A percentile compares a stretch with the other conserved stretches of the same genome.
phyloP scores from a whole-genome alignment of 2,329 filamentous ascomycete species.

The Fusarium avenaceum region DNA sequence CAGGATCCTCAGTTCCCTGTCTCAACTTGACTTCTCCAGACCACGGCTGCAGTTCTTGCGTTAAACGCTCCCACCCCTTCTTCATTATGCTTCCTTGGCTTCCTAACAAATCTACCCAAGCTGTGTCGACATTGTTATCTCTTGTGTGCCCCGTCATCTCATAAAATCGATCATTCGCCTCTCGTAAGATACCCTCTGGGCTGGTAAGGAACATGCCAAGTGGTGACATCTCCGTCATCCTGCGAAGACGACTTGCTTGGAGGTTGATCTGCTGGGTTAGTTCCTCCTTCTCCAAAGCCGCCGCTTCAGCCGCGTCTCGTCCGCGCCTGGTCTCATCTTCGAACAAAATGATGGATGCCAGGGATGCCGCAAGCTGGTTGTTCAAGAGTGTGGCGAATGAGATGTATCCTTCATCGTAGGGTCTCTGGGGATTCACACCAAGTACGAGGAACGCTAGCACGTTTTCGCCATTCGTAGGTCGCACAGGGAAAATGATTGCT shows the following conservation, averaged over 20 bases:
- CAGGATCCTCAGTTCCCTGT: constrained; percentile 33
- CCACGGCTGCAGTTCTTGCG: constrained; percentile 53
- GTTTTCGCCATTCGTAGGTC: constrained; percentile 72
- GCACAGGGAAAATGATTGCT: constrained; percentile 76
- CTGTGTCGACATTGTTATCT: constrained; percentile 56
- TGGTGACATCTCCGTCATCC: constrained; percentile 56
- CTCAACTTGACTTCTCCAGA: constrained; percentile 60
- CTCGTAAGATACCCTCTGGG: constrained; percentile 57
- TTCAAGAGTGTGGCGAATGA: constrained; percentile 65
- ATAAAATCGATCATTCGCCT: constrained; percentile 63
- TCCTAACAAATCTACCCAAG: constrained; percentile 59
- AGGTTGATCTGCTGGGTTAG: constrained; percentile 54
- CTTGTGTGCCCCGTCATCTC: constrained; percentile 60
- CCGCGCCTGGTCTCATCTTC: constrained; percentile 73
- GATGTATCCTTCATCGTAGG: constrained; percentile 77
- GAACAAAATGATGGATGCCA: constrained; percentile 74
- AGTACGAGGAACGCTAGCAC: constrained; percentile 76
- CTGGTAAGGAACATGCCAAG: constrained; percentile 57
- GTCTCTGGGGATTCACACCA: constrained; percentile 75
- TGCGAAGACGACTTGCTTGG: constrained; percentile 54
- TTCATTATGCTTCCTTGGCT: constrained; percentile 51
- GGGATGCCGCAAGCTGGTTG: constrained; percentile 68
- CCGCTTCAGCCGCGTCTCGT: constrained; percentile 53
- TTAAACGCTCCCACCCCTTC: constrained; percentile 56
- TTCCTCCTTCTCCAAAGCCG: constrained; percentile 53